Evolutionary conservation across 2,329 filamentous ascomycete genomes (phyloP), one percentile per base, ranked within the genome.

Genomic region (Colletotrichum gigasporum): DNA sequence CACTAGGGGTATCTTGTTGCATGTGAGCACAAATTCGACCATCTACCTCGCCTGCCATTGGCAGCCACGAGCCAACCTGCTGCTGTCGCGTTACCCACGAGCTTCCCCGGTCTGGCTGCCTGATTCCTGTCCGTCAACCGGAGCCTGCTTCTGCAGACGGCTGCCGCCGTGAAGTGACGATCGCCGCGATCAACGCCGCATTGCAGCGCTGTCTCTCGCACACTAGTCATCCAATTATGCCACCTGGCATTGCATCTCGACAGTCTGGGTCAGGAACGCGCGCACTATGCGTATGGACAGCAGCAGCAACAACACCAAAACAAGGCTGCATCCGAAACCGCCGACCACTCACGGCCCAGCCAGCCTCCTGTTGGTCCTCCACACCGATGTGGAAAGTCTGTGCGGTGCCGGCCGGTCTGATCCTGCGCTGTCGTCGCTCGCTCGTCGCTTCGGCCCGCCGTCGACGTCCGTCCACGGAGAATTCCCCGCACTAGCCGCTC

Each of bases 401-500:
- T 63, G 62, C 58, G 57, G 44, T 39, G 56, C 61, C 61, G 57
- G 42, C 42, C 41, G 18, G 26, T 45, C 37, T 44, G 53, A 51
- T 51, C 22, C 44, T 28, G 45, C 42, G 37, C 20, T 54, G 60
- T 57, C 41, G 26, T 35, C 20, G 34, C 39, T 34, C 20, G 34
- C 47, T 48, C 47, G 32, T 64, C 34, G 47, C 51, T 20, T 63
- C 44, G 50, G 42, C 44, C 42, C 32, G 28, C 44, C 9, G 41
- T 28, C 53, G 47, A 42, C 26, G 30, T 50, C 35, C 10, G 30
- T 35, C 41, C 32, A 28, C 44, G 37, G 26, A 37, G 24, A 44
- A 50, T 20, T 51, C 47, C 8, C n/a, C 16, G 18, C n/a, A 11
- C 51, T 53, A 68, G 50, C 24, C 30, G 8, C 67, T 76, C 32